Conservation (phyloP, 23 red algal species). For the Gracilaria caudata region DNA sequence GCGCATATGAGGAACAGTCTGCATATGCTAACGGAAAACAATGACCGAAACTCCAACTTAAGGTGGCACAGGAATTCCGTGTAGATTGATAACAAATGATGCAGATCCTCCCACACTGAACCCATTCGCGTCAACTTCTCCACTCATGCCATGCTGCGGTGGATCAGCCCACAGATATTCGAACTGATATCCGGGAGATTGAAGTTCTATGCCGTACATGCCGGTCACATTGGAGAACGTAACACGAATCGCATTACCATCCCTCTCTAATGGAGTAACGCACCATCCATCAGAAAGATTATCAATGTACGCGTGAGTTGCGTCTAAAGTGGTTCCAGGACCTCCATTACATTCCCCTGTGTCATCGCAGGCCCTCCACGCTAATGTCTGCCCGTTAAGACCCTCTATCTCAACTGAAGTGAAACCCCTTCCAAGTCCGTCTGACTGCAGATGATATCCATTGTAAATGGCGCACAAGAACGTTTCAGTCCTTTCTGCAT, state of each 20-base stretch:
- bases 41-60: not conserved
- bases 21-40: not conserved
- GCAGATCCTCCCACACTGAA: conserved; percentile 32
- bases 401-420: conserved; percentile 8
- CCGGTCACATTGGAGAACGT: conserved; percentile 22
- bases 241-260: conserved; percentile 34
- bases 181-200: conserved; percentile 24
- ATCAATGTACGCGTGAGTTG: not conserved
- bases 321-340: not conserved
- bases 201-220: conserved; percentile 26
- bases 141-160: conserved; percentile 25
- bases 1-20: not conserved
- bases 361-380: conserved; percentile 41
- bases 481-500: conserved; percentile 11
- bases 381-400: conserved; percentile 3
- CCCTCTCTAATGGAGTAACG: conserved; percentile 21
- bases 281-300: conserved; percentile 39
- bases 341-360: conserved; percentile 38
- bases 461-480: conserved; percentile 39
- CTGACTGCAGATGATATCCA: conserved; percentile 2
- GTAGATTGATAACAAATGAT: conserved; percentile 21
- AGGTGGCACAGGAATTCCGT: conserved; percentile 30
- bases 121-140: not conserved
- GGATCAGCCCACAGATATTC: conserved; percentile 10
- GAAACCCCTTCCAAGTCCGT: not conserved